phyloP scores from a whole-genome alignment of 2,329 filamentous ascomycete genomes.

The Ophiostoma novo-ulmi region DNA sequence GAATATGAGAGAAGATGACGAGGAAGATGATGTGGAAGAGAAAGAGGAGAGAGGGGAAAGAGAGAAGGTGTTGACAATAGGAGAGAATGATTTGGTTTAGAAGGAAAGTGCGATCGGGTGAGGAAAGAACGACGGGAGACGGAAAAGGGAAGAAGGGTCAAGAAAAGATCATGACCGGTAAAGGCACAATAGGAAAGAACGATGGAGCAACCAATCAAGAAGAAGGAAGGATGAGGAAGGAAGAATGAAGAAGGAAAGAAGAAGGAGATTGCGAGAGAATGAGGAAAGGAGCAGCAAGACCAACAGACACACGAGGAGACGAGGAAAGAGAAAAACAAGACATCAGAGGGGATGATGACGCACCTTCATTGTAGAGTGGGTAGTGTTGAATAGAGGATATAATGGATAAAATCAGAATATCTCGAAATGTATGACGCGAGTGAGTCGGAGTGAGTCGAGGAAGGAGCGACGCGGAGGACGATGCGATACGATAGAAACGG shows the following conservation, averaged over 20 bases:
- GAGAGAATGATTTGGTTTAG: neutral
- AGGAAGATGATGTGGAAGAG: neutral
- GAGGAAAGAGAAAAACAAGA: neutral
- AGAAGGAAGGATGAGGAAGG: neutral
- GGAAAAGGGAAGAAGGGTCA: neutral
- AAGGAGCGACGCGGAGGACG: neutral
- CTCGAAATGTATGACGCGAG: slow-evolving; percentile 5
- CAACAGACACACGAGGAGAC: neutral
- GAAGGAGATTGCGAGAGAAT: neutral
- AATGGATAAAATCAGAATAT: neutral
- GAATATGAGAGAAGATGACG: neutral
- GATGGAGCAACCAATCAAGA: neutral
- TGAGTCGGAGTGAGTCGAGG: neutral
- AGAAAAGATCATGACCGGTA: neutral
- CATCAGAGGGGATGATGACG: slow-evolving; percentile 21
- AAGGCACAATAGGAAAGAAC: neutral
- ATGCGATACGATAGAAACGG: neutral
- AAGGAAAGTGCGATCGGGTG: neutral
- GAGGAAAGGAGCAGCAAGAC: slow-evolving; percentile 4
- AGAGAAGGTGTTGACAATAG: neutral
- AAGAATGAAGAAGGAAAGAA: slow-evolving; percentile 9
- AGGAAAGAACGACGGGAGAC: neutral
- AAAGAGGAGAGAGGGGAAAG: neutral
- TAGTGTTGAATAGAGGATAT: neutral
- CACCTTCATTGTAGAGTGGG: slow-evolving; percentile 27